phyloP scores from a whole-genome alignment of 2,329 filamentous ascomycete genomes.

The Botryotinia narcissicola region DNA sequence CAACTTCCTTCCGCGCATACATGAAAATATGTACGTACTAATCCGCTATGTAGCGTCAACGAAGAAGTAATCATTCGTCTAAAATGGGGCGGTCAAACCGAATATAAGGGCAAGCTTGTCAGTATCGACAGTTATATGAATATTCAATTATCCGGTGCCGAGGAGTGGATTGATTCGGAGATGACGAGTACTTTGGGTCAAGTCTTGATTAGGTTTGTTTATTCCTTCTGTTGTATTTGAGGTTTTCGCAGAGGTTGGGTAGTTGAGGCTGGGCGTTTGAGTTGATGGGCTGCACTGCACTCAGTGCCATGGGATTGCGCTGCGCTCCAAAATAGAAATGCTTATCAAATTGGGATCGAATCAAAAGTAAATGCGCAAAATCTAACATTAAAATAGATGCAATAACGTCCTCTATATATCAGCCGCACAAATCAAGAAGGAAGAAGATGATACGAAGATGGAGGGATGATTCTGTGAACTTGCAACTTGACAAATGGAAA shows the following conservation, averaged over 20 bases:
- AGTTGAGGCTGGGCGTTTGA: background rate
- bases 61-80: conserved; percentile 87
- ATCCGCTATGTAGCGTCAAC: conserved; percentile 62
- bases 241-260: background rate
- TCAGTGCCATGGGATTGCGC: background rate
- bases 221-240: background rate
- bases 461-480: conserved; percentile 42
- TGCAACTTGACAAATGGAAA: background rate
- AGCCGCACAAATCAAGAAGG: conserved; percentile 51
- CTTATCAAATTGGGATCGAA: background rate
- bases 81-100: conserved; percentile 90
- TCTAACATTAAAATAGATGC: conserved; percentile 53
- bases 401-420: conserved; percentile 98
- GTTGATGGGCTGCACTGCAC: background rate
- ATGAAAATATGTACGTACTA: background rate
- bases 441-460: conserved; percentile 56
- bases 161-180: conserved; percentile 90
- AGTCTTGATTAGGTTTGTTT: conserved; percentile 78
- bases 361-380: background rate
- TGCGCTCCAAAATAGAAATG: background rate
- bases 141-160: conserved; percentile 83
- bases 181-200: conserved; percentile 81
- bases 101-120: conserved; percentile 92
- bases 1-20: background rate
- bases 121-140: conserved; percentile 99